Base-by-base conservation (phyloP, 306 rosid genomes). In the Calophaca sinica region DNA sequence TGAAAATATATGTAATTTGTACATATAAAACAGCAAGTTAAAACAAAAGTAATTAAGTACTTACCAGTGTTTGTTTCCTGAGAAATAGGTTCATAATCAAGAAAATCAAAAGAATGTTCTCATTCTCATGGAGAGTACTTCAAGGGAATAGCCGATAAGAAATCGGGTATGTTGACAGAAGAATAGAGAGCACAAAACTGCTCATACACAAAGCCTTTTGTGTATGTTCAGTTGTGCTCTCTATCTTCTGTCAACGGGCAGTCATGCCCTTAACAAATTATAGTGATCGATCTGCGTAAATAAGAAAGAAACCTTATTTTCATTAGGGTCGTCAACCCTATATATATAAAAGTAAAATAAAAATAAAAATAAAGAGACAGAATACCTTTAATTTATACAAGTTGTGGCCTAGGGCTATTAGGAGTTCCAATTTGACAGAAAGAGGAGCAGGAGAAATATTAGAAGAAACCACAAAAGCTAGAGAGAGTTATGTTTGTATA, bases 201-300 rank as follows among this genome's bases (percentile, higher is more conserved):
- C 58, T 12, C 89, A 81, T 29, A 85, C 89, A 59, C 83, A 79
- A 75, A 68, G 13, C 20, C 28, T 60, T 71, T 70, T 85, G 68
- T 45, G 80, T 49, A 74, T 75, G 87, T 46, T 79, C 83, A 80
- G n/a, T 1, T 83, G 87, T 87, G 89, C 87, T 85, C 89, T 81
- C 91, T 85, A 83, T 85, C 87, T 81, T 85, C 86, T 88, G 89
- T 85, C 89, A 83, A 72, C 84, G 20, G 53, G 10, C 49, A 32
- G 15, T 12, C 4, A n/a, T 13, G 31, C n/a, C n/a, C n/a, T n/a
- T n/a, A n/a, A n/a, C n/a, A n/a, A n/a, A n/a, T n/a, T n/a, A n/a
- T n/a, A n/a, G n/a, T n/a, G n/a, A n/a, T n/a, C n/a, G n/a, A n/a
- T n/a, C 66, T 61, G 66, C 29, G 2, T 61, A 20, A 52, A 52